Evolutionary conservation across 805 yeast genomes (phyloP), one percentile per base, ranked within the genome.

Genomic region (Metschnikowia corniflorae): DNA sequence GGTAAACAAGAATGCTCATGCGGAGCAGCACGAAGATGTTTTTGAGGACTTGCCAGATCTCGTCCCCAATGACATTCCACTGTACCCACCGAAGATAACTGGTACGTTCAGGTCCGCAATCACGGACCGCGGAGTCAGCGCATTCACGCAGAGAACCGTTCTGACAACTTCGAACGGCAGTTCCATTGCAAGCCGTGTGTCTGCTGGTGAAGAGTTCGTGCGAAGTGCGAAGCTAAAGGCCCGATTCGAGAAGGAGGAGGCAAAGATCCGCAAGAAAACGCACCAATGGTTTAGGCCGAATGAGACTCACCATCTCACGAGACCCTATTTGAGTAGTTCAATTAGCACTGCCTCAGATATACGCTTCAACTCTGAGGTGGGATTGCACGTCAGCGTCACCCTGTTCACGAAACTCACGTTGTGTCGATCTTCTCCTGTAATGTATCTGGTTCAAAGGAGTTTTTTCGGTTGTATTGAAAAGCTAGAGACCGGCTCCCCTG

Each of bases 11-110:
- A 61, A 57, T 20, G 54, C 55, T 22, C 54, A 54, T 1, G 72
- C 69, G 4, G 61, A 63, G 27, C 40, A 43, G 16, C 60, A 50
- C 18, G 61, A 58, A 21, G 36, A 53, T 25, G 74, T 78, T 3
- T 75, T 78, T 44, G 70, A 62, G 26, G 77, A 70, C 29, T 58
- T 77, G 33, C 77, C 75, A 7, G 80, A 75, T 44, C 44, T 49
- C 19, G 55, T 66, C 28, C 55, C 48, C 6, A 54, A 47, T 13
- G 50, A 47, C 24, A 38, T 42, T 8, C 46, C 48, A 5, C 49
- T 44, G 32, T 29, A 44, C 37, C 33, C 29, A 33, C 36, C 44
- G 10, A 25, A 13, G 16, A n/a, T n/a, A n/a, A 35, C 32, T 15
- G 24, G 26, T 7, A 14, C 17, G 4, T 20, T 30, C 2, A 26